Evolutionary conservation across 2,329 filamentous ascomycete genomes (phyloP).

Genomic region (Neofusicoccum cordaticola): DNA sequence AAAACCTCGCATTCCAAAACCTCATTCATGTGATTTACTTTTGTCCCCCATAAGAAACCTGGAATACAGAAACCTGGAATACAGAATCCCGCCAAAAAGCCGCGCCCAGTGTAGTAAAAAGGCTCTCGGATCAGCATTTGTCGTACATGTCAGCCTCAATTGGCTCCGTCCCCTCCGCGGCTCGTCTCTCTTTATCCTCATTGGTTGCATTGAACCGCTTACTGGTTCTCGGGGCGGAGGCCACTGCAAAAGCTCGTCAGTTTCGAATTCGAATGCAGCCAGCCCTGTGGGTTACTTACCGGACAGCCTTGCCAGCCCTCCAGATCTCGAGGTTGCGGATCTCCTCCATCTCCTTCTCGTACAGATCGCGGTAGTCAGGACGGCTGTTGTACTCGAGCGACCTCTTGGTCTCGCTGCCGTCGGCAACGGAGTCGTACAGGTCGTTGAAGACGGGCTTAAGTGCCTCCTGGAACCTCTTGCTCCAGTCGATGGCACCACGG

Average conservation of each 20-base stretch:
- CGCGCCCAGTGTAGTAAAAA: constrained; percentile 12
- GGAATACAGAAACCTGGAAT: constrained; percentile 13
- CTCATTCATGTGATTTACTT: neutral
- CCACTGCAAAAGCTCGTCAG: constrained; percentile 1
- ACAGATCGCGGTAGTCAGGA: constrained; percentile 93
- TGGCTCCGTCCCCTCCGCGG: neutral
- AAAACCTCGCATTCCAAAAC: constrained; percentile 1
- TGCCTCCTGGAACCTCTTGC: constrained; percentile 91
- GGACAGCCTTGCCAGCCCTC: constrained; percentile 96
- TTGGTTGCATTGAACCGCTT: neutral
- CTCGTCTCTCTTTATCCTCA: neutral
- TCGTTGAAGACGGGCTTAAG: constrained; percentile 98
- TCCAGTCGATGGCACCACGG: constrained; percentile 99
- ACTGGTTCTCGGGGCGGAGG: constrained; percentile 38
- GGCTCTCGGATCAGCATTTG: constrained; percentile 12
- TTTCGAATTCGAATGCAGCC: neutral
- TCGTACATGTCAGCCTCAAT: constrained; percentile 2
- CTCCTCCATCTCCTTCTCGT: constrained; percentile 97
- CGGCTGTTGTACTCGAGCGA: constrained; percentile 97
- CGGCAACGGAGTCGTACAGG: constrained; percentile 88
- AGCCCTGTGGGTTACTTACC: constrained; percentile 34
- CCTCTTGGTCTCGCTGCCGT: constrained; percentile 91
- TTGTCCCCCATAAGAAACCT: constrained; percentile 4
- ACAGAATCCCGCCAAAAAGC: constrained; percentile 12
- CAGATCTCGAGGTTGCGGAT: constrained; percentile 98